Evolutionary conservation across 495 filamentous ascomycete genomes (phyloP).

Genomic region (Niebla homalea): DNA sequence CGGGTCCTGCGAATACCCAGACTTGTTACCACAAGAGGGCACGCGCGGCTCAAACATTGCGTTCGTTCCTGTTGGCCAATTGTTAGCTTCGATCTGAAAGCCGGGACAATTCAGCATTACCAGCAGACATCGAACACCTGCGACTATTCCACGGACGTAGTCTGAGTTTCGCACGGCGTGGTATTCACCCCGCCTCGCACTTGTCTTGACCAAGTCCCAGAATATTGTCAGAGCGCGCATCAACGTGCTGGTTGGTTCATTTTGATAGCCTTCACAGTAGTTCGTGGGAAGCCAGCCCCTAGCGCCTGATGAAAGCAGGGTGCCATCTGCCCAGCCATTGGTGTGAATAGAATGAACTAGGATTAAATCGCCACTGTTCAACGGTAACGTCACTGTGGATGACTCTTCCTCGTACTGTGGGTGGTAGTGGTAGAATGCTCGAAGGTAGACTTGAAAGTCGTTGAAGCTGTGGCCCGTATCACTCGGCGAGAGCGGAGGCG

Average conservation of each 20-base stretch:
- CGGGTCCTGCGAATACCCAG: constrained; percentile 67
- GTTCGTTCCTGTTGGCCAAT: constrained; percentile 56
- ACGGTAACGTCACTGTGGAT: constrained; percentile 71
- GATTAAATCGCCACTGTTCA: constrained; percentile 84
- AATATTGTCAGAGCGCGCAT: constrained; percentile 80
- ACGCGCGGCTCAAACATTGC: constrained; percentile 74
- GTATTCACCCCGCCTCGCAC: constrained; percentile 45
- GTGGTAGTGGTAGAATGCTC: constrained; percentile 91
- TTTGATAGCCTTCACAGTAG: constrained; percentile 91
- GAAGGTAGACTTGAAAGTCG: constrained; percentile 86
- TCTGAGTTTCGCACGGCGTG: constrained; percentile 74
- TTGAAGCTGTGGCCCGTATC: constrained; percentile 43
- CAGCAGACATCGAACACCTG: constrained; percentile 78
- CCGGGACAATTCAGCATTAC: constrained; percentile 33
- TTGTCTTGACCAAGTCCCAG: constrained; percentile 76
- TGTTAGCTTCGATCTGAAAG: constrained; percentile 14
- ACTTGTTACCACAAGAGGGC: constrained; percentile 54
- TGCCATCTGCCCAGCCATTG: constrained; percentile 98
- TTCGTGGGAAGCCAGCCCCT: constrained; percentile 97
- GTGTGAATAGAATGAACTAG: constrained; percentile 94
- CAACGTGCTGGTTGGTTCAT: constrained; percentile 68
- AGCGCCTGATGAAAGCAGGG: constrained; percentile 73
- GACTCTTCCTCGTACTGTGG: constrained; percentile 57
- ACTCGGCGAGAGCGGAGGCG: constrained; percentile 61
- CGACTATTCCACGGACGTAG: constrained; percentile 83